Evolutionary conservation across 2,329 filamentous ascomycete genomes (phyloP).

Genomic region (Penicillium sp.): DNA sequence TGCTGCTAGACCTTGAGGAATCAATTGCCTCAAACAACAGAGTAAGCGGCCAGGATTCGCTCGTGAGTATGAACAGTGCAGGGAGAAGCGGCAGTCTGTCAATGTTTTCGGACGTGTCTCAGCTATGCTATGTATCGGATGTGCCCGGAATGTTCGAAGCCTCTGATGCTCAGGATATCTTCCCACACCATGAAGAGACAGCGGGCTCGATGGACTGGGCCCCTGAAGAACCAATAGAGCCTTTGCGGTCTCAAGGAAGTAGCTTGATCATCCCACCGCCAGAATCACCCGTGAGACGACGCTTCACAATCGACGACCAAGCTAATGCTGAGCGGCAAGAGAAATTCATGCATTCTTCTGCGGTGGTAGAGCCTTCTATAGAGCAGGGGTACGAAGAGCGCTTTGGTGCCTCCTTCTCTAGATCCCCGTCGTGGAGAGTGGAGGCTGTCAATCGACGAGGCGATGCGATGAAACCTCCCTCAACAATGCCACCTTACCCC

Average conservation of each 20-base stretch:
- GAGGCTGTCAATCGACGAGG: not conserved
- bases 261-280: not conserved
- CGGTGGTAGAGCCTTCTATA: not conserved
- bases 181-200: not conserved
- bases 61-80: not conserved
- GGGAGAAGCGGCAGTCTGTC: not conserved
- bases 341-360: conserved; percentile 3
- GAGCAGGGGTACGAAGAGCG: not conserved
- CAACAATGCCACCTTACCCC: conserved; percentile 5
- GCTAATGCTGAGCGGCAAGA: conserved; percentile 27
- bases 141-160: not conserved
- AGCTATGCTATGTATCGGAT: not conserved
- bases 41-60: not conserved
- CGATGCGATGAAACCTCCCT: conserved; percentile 1
- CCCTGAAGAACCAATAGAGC: not conserved
- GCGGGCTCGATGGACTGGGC: conserved; percentile 1
- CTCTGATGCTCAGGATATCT: not conserved
- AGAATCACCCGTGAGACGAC: conserved; percentile 11
- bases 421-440: not conserved
- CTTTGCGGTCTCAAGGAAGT: conserved; percentile 2
- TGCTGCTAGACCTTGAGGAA: conserved; percentile 38
- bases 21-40: not conserved
- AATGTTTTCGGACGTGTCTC: conserved; percentile 1
- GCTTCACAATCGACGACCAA: conserved; percentile 36
- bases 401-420: not conserved